Evolutionary conservation across 257 asterid species (phyloP).

Genomic region (Scutellaria barbata): DNA sequence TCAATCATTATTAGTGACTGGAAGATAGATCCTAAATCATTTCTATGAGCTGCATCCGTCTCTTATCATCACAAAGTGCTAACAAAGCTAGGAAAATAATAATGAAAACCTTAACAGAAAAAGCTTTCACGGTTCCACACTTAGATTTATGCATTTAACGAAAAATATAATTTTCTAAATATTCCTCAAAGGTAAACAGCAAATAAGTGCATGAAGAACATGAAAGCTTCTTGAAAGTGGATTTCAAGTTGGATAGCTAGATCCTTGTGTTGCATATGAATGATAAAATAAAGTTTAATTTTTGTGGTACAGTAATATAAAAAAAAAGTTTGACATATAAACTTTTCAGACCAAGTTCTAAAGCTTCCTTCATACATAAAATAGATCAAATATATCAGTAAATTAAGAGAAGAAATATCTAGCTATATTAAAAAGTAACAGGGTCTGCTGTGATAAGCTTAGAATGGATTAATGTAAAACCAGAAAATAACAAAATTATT

Average conservation of each 20-base stretch:
- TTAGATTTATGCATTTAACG: no score
- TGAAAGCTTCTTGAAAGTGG: background rate
- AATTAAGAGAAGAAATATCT: no score
- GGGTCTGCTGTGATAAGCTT: no score
- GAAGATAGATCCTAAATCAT: slow-evolving; percentile 2
- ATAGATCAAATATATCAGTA: no score
- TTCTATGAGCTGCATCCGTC: background rate
- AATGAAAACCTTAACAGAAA: slow-evolving; percentile 8
- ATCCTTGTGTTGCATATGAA: slow-evolving; percentile 1
- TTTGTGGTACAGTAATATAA: background rate
- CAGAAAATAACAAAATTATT: no score
- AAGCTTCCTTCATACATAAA: no score
- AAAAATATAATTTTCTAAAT: no score
- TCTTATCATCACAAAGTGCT: background rate
- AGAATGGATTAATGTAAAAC: no score
- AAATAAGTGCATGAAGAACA: no score
- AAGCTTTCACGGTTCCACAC: background rate
- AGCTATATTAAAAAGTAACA: no score
- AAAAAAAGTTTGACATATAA: background rate
- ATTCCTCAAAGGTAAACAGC: no score
- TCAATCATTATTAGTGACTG: background rate
- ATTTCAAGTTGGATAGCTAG: background rate
- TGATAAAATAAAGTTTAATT: background rate
- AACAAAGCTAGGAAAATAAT: slow-evolving; percentile 6
- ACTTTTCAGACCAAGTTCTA: background rate